Evolutionary conservation across 2,329 filamentous ascomycete species (phyloP), one percentile per base, ranked within the genome.

Genomic region (Dryadomyces sulphureus): DNA sequence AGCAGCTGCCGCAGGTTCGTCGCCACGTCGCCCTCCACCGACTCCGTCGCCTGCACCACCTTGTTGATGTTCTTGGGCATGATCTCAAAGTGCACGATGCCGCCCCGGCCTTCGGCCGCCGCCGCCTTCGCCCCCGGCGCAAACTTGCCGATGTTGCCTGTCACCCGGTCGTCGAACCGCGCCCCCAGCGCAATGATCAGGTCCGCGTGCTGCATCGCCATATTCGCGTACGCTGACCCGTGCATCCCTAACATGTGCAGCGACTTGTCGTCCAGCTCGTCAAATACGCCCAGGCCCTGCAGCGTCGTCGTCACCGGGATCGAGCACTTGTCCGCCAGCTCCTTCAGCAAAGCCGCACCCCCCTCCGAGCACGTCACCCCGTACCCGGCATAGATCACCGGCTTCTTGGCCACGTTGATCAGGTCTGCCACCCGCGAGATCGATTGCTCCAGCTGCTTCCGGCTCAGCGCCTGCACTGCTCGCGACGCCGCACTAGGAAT

Each of bases 11-110:
- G 71, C 30, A 96, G 69, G 63, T 94, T 96, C 17, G 79, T 68
- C 3, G 81, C 79, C 25, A 94, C 86, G 59, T 96, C 90, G 49
- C 92, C 92, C 66, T 94, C 90, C 17, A 96, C 81, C 40, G 92
- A 90, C 67, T 95, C 88, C 38, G 85, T 95, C 7, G 90, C 89
- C 66, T 96, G 87, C 14, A 98, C 84, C 38, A 96, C 89, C 75
- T 96, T 98, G 79, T 96, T 96, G 69, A 96, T 96, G 71, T 98
- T 96, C 80, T 98, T 98, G 56, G 92, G 90, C 82, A 96, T 84
- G 57, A 98, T 90, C 62, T 96, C 90, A 58, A 96, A 96, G 65
- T 98, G 90, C 16, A 96, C 77, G 57, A 98, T 96, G 58, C 92
- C 92, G 56, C 92, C 92, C 51, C 88, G 84, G 45, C 80, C 80